These are phyloP conservation scores for Arabidopsis arenosa DNA, from an alignment of 345 rosid species.

Conservation along the genomic window DNA sequence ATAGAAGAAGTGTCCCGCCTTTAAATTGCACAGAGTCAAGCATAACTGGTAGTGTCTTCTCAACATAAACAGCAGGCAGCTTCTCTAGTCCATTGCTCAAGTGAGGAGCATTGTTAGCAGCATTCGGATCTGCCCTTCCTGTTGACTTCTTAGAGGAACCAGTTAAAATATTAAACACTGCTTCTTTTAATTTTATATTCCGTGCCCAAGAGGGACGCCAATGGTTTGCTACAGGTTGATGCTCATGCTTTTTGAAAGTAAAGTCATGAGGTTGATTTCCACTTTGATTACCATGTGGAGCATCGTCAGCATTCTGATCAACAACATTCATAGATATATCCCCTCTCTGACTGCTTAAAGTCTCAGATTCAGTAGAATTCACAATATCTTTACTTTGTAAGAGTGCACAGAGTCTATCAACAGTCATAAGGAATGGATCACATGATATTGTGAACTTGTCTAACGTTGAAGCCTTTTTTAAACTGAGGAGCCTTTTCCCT, in stretches of 20 bases:
- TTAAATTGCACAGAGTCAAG: constrained; percentile 93
- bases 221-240: constrained; percentile 48
- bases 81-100: constrained; percentile 62
- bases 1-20: constrained; percentile 78
- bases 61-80: constrained; percentile 60
- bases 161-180: constrained; percentile 43
- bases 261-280: constrained; percentile 42
- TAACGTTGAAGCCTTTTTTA: constrained; percentile 36
- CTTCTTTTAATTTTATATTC: constrained; percentile 47
- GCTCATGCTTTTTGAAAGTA: constrained; percentile 48
- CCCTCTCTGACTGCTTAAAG: constrained; percentile 38
- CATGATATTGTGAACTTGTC: constrained; percentile 50
- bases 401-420: constrained; percentile 54
- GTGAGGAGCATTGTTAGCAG: constrained; percentile 67
- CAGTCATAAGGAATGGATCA: constrained; percentile 72
- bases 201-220: constrained; percentile 46
- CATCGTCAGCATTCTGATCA: constrained; percentile 38
- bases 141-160: constrained; percentile 56
- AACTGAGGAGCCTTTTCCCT: constrained; percentile 25
- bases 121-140: constrained; percentile 52
- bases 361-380: constrained; percentile 44
- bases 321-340: constrained; percentile 42
- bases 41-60: constrained; percentile 76
- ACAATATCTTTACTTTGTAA: constrained; percentile 41
- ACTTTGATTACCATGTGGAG: constrained; percentile 47